These are phyloP conservation scores for Aschersonia sp. DNA, from an alignment of 2,329 filamentous ascomycete species.

Conservation along the genomic window DNA sequence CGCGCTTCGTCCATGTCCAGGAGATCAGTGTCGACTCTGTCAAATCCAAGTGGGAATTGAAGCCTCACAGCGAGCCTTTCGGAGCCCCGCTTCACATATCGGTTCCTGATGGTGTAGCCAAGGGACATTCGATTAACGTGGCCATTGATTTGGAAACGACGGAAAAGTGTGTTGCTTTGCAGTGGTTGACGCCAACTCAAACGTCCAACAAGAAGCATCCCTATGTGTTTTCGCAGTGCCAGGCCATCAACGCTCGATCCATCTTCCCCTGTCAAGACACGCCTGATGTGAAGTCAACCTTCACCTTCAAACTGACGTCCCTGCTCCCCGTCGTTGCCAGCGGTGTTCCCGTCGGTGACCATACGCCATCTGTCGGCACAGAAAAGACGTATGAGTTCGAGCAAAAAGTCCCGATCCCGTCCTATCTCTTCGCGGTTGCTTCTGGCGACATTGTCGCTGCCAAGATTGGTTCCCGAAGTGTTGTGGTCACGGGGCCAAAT, in stretches of 20 bases:
- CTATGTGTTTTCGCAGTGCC: constrained; percentile 97
- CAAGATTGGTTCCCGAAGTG: constrained; percentile 72
- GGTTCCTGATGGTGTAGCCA: constrained; percentile 38
- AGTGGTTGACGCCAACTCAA: constrained; percentile 89
- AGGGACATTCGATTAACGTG: constrained; percentile 37
- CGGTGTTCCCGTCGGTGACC: constrained; percentile 46
- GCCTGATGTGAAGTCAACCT: constrained; percentile 92
- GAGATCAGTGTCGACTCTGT: constrained; percentile 55
- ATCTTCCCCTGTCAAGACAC: constrained; percentile 97
- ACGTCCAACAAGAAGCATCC: constrained; percentile 92
- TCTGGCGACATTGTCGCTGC: constrained; percentile 73
- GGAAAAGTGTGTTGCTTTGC: constrained; percentile 74
- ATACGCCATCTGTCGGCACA: constrained; percentile 26
- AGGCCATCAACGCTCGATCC: constrained; percentile 88
- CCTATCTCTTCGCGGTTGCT: constrained; percentile 88
- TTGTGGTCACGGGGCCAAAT: constrained; percentile 77
- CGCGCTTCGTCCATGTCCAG: constrained; percentile 65
- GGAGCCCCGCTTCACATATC: constrained; percentile 55
- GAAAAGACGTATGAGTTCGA: constrained; percentile 68
- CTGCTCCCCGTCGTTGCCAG: constrained; percentile 84
- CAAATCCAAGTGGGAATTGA: constrained; percentile 51
- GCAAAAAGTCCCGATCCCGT: constrained; percentile 84
- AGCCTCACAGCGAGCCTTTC: constrained; percentile 57
- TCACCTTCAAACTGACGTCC: constrained; percentile 76
- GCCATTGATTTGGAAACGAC: constrained; percentile 69